Percentiles rank a stretch among this genome's conserved stretches.
These are phyloP conservation scores for Eucalyptus lansdowneana DNA, from an alignment of 345 rosid genomes.

Conservation along the genomic window DNA sequence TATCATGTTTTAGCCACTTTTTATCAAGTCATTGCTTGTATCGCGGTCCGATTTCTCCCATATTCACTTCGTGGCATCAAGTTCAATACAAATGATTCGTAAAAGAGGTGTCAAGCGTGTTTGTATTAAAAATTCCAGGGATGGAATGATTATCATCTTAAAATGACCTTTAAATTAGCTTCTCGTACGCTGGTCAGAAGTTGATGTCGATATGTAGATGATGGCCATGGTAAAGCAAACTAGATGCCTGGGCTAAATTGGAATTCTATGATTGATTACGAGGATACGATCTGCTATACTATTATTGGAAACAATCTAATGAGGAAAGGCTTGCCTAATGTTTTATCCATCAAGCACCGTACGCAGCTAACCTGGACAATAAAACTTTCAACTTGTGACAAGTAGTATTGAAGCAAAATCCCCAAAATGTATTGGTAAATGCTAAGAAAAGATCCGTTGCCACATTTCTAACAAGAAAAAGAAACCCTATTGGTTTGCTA, in stretches of 20 bases:
- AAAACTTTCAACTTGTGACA: too few species aligned
- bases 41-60: not conserved
- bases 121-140: too few species aligned
- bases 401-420: too few species aligned
- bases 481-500: not conserved
- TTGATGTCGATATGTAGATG: not conserved
- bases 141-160: too few species aligned
- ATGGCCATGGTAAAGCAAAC: not conserved
- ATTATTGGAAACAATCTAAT: rapidly evolving
- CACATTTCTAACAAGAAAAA: not conserved
- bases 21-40: not conserved
- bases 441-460: too few species aligned
- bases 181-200: rapidly evolving
- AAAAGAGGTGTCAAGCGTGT: too few species aligned
- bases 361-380: rapidly evolving
- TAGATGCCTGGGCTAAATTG: rapidly evolving
- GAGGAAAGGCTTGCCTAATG: too few species aligned
- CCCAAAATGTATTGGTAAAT: rapidly evolving
- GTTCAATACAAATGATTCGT: not conserved
- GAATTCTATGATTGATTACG: rapidly evolving
- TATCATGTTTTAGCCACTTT: not conserved
- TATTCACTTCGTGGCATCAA: not conserved
- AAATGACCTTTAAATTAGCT: too few species aligned
- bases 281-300: rapidly evolving
- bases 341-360: too few species aligned